phyloP scores from a whole-genome alignment of 169 alveolate species.

The Plasmodium adleri region DNA sequence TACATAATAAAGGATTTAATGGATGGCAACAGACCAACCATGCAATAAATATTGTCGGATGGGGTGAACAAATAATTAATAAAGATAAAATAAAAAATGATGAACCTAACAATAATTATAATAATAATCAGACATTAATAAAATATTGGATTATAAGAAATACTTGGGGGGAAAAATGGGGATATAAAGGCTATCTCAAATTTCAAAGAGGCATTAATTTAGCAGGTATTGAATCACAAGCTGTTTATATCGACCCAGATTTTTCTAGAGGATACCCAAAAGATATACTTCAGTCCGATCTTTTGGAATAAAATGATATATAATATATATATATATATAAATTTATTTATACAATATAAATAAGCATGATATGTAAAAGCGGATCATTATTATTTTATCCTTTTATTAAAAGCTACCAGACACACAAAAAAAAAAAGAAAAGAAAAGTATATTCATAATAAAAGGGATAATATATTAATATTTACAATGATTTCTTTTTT shows the following conservation, averaged over 20 bases:
- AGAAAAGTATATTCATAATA: too few relatives aligned
- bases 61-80: constrained; percentile 87
- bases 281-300: too few relatives aligned
- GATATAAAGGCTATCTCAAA: constrained; percentile 86
- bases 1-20: constrained; percentile 86
- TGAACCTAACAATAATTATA: too few relatives aligned
- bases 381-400: too few relatives aligned
- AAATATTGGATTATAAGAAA: constrained; percentile 91
- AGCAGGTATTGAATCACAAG: constrained; percentile 91
- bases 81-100: too few relatives aligned
- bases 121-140: constrained; percentile 25
- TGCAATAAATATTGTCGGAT: constrained; percentile 91
- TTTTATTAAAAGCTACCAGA: too few relatives aligned
- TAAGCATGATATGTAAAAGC: too few relatives aligned
- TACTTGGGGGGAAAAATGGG: constrained; percentile 90
- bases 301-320: neutral
- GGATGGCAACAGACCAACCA: constrained; percentile 94
- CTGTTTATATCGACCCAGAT: constrained; percentile 91
- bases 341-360: too few relatives aligned
- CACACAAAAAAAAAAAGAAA: too few relatives aligned
- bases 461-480: too few relatives aligned
- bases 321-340: neutral
- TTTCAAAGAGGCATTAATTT: constrained; percentile 86
- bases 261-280: constrained; percentile 83
- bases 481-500: too few relatives aligned